These are phyloP conservation scores for Aspergillus hortae DNA, from an alignment of 2,329 filamentous ascomycete genomes.

Conservation along the genomic window DNA sequence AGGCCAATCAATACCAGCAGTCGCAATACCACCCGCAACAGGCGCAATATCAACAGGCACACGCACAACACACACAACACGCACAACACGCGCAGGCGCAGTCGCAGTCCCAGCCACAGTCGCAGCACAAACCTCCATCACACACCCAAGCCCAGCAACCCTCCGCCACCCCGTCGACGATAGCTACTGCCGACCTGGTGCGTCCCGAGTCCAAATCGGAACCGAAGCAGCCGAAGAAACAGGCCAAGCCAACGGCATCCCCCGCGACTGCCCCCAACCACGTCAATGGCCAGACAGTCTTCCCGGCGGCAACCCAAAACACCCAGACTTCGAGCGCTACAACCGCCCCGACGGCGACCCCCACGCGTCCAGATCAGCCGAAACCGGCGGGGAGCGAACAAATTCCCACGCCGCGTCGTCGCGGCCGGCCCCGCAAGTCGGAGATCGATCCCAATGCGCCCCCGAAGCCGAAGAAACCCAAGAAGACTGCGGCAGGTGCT, in stretches of 20 bases:
- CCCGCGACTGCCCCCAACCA: background rate
- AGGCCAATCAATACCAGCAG: constrained; percentile 9
- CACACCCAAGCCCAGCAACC: background rate
- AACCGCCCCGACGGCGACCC: background rate
- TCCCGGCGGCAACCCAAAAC: background rate
- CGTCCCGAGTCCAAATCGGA: background rate
- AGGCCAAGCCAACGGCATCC: background rate
- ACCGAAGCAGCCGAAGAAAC: background rate
- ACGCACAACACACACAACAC: no score
- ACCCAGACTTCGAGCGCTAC: background rate
- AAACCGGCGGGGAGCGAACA: constrained; percentile 1
- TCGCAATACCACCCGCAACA: constrained; percentile 3
- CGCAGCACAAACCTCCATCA: background rate
- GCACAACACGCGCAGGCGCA: background rate
- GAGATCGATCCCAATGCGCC: constrained; percentile 14
- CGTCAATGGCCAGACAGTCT: background rate
- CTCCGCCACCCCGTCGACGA: background rate
- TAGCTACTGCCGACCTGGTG: background rate
- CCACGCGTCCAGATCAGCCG: constrained; percentile 2
- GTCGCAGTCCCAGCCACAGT: constrained; percentile 1
- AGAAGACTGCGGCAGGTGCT: constrained; percentile 1
- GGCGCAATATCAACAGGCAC: constrained; percentile 1
- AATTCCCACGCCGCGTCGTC: constrained; percentile 17
- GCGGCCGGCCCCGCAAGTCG: constrained; percentile 30
- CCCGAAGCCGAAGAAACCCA: constrained; percentile 14